A percentile compares a stretch with the other conserved stretches of the same genome.
These are phyloP conservation scores for Globisporangium cederbergense DNA, from an alignment of 352 stramenopile species.

Conservation along the genomic window DNA sequence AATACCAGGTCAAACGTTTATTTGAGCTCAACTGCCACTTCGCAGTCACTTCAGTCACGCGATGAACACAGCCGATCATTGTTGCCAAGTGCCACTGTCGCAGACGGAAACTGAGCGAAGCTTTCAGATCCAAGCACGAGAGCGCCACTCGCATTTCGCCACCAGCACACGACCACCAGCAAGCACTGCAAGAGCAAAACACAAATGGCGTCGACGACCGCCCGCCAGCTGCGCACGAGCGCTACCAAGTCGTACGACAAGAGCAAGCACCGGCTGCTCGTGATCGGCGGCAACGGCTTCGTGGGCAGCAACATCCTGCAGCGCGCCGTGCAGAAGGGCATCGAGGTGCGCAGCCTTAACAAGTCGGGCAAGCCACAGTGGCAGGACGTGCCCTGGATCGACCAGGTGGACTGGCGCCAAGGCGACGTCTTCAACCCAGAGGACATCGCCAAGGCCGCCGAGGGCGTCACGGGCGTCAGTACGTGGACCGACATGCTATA, in stretches of 20 bases:
- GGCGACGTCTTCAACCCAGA: conserved; percentile 80
- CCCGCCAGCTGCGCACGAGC: conserved; percentile 20
- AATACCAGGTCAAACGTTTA: background rate
- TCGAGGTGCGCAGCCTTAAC: conserved; percentile 85
- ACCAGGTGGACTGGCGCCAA: conserved; percentile 86
- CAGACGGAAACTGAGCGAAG: conserved; percentile 5
- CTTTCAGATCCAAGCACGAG: background rate
- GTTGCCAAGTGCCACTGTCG: background rate
- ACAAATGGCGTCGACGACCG: background rate
- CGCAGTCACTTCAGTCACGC: background rate
- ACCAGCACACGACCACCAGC: background rate
- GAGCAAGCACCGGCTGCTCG: conserved; percentile 73
- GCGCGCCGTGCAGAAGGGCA: conserved; percentile 82
- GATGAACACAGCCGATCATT: background rate
- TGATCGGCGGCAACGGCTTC: conserved; percentile 89
- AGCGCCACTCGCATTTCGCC: background rate
- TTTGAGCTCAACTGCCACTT: background rate
- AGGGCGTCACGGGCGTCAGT: conserved; percentile 80
- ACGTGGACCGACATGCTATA: conserved; percentile 13
- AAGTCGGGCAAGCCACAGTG: conserved; percentile 77
- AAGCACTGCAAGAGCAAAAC: background rate
- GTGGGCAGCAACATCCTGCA: conserved; percentile 90
- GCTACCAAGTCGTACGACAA: conserved; percentile 52
- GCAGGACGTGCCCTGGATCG: conserved; percentile 74
- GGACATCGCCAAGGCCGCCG: conserved; percentile 61